Base-by-base conservation (phyloP, 108 stramenopile species). In the Pseudonitzschia delicatissima region DNA sequence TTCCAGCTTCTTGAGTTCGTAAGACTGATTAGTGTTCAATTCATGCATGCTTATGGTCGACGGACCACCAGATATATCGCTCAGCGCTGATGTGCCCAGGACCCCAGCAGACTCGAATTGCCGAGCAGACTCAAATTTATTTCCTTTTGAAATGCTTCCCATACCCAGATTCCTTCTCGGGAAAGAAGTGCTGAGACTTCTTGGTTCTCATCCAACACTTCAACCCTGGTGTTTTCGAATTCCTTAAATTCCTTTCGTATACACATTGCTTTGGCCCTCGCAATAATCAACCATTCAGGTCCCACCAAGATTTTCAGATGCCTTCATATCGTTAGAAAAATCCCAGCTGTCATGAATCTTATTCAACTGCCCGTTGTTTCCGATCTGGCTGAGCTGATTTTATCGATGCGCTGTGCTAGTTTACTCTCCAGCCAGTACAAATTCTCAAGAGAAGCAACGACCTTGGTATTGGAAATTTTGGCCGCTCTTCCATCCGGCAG, bases 261-360 rank as follows among this genome's bases (percentile, higher is more conserved):
- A 65, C 50, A 72, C 58, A 62, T 72, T 1, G 82, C 77, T 26
- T 66, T 49, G 45, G 82, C 82, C 26, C 74, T 32, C 4, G 77
- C 68, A 34, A 69, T 57, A 13, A 78, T 44, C 1, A 83, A 64
- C 82, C 82, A 83, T 18, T 57, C 32, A n/a, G 82, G 74, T 1
- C 77, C 82, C 17, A 71, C 77, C 33, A 67, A 23, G 25, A 32
- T 26, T 20, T 27, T 66, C 9, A n/a, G 77, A 78, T 15, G 66
- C 71, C 42, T 78, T 67, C 29, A 78, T 33, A 17, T 75, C 74
- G 4, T 49, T 60, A 13, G 58, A 58, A 48, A 62, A 64, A 21
- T 15, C 50, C 82, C 77, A 76, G 13, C 57, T 62, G 21, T 61
- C 57, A 27, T 77, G 52, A 20, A 67, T 27, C 5, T 34, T 28